These are phyloP conservation scores for Arthrobotrys pseudoclavata DNA, from an alignment of 2,329 filamentous ascomycete species.

Conservation along the genomic window DNA sequence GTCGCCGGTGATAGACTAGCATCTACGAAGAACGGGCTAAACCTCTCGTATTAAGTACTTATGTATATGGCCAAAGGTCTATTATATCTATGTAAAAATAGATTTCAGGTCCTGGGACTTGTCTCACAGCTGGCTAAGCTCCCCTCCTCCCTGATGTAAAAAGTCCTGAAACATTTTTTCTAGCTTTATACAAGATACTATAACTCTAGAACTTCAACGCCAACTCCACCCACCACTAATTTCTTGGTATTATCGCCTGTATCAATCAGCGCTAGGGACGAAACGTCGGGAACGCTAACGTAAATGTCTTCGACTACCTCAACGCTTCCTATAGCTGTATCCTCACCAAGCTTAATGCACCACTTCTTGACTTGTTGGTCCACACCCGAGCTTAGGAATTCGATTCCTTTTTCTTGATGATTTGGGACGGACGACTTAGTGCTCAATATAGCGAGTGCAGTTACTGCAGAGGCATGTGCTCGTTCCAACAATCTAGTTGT, in stretches of 20 bases:
- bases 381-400: constrained; percentile 48
- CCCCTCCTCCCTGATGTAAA: no score
- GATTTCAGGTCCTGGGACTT: no score
- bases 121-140: no score
- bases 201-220: constrained; percentile 48
- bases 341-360: constrained; percentile 24
- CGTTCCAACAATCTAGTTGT: constrained; percentile 26
- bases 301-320: constrained; percentile 40
- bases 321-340: background rate
- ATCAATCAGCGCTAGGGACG: constrained; percentile 25
- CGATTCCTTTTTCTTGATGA: background rate
- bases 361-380: constrained; percentile 58
- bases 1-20: no score
- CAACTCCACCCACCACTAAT: constrained; percentile 49
- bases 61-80: no score
- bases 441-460: constrained; percentile 11
- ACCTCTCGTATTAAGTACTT: no score
- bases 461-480: constrained; percentile 56
- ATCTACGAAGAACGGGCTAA: no score
- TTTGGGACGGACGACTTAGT: background rate
- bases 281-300: constrained; percentile 52
- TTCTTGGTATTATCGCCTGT: background rate
- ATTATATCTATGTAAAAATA: no score
- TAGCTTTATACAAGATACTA: constrained; percentile 5
- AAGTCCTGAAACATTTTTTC: no score